phyloP scores from a whole-genome alignment of 306 rosid genomes.

The Fragaria vesca region DNA sequence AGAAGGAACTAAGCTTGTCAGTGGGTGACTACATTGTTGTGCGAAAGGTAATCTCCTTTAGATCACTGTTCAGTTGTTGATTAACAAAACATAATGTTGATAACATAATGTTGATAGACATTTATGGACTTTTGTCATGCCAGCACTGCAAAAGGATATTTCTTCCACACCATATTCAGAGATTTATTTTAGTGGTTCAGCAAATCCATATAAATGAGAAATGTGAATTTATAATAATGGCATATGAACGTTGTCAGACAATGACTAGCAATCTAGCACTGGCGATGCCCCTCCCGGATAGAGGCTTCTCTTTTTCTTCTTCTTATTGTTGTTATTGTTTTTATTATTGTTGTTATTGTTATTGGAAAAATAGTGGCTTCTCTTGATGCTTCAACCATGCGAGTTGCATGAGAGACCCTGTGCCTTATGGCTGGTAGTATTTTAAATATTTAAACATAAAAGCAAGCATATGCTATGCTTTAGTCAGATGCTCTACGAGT shows the following conservation, averaged over 20 bases:
- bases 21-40: slow-evolving; percentile 88
- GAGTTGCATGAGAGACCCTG: slow-evolving; percentile 50
- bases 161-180: not conserved
- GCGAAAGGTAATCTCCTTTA: slow-evolving; percentile 62
- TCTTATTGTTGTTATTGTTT: not conserved
- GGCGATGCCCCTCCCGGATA: too few species aligned
- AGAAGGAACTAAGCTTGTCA: slow-evolving; percentile 86
- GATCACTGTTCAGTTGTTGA: slow-evolving; percentile 11
- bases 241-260: not conserved
- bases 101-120: not conserved
- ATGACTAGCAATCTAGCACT: not conserved
- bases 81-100: not conserved
- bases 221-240: not conserved
- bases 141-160: not conserved
- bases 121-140: not conserved
- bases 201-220: not conserved
- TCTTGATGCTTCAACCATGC: not conserved
- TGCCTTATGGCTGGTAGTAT: not conserved
- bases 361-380: not conserved
- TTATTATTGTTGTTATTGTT: not conserved
- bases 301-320: not conserved
- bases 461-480: not conserved
- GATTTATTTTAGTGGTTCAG: not conserved
- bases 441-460: not conserved
- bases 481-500: not conserved